Percentiles rank a stretch among this genome's conserved stretches.
phyloP scores from a whole-genome alignment of 2,329 filamentous ascomycete genomes.

The Elsinoe ampelina region DNA sequence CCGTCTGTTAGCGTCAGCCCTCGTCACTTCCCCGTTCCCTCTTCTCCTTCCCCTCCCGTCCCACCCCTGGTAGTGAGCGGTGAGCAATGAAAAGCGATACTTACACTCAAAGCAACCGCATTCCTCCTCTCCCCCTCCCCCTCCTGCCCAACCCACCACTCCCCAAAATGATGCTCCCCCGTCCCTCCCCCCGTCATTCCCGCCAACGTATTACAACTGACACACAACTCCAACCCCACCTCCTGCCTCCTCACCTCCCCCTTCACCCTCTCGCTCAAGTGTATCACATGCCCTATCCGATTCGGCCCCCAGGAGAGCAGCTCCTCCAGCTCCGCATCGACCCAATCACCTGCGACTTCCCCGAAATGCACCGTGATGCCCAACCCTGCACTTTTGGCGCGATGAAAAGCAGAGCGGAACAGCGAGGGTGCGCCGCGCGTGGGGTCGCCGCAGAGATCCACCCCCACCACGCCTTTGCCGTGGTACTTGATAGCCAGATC shows the following conservation, averaged over 20 bases:
- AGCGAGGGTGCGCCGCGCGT: slow-evolving; percentile 50
- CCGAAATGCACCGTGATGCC: slow-evolving; percentile 70
- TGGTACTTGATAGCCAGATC: slow-evolving; percentile 51
- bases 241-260: slow-evolving; percentile 38
- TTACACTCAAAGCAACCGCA: slow-evolving; percentile 59
- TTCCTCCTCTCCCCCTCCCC: slow-evolving; percentile 17
- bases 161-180: slow-evolving; percentile 65
- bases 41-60: too few species aligned
- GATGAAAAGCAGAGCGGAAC: slow-evolving; percentile 51
- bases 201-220: slow-evolving; percentile 73
- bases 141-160: slow-evolving; percentile 54
- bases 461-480: slow-evolving; percentile 53
- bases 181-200: slow-evolving; percentile 59
- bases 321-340: slow-evolving; percentile 50
- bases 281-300: slow-evolving; percentile 69
- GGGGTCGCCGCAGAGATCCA: slow-evolving; percentile 75
- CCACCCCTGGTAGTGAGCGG: too few species aligned
- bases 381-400: slow-evolving; percentile 48
- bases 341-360: slow-evolving; percentile 52
- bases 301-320: slow-evolving; percentile 59
- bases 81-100: slow-evolving; percentile 23
- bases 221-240: slow-evolving; percentile 64
- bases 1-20: slow-evolving; percentile 48
- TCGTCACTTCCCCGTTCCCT: not conserved
- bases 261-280: slow-evolving; percentile 55